phyloP scores from a whole-genome alignment of 2,329 filamentous ascomycete species.

The Xylariales sp. region DNA sequence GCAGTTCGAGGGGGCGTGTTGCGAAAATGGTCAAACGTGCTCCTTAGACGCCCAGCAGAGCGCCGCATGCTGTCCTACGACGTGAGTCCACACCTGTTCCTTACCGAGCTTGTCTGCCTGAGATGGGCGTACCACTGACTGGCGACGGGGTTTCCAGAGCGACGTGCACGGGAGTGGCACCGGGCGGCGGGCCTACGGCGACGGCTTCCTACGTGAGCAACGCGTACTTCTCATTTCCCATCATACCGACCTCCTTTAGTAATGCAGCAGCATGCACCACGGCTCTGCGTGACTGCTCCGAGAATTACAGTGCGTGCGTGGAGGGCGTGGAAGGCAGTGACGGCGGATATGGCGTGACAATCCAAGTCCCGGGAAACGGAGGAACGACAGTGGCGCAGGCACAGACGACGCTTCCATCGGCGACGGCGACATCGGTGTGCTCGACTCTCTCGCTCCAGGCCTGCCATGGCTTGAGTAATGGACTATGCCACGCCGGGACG shows the following conservation, averaged over 20 bases:
- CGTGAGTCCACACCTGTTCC: slow-evolving; percentile 53
- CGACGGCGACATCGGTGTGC: slow-evolving; percentile 65
- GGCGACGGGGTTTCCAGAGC: slow-evolving; percentile 52
- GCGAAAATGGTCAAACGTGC: slow-evolving; percentile 62
- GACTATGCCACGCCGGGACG: slow-evolving; percentile 53
- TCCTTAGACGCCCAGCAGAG: slow-evolving; percentile 60
- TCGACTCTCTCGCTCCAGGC: slow-evolving; percentile 65
- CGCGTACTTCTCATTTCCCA: slow-evolving; percentile 69
- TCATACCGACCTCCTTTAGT: slow-evolving; percentile 63
- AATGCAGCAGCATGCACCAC: slow-evolving; percentile 64
- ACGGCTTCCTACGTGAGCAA: slow-evolving; percentile 66
- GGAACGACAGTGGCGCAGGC: slow-evolving; percentile 63
- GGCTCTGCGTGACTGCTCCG: slow-evolving; percentile 63
- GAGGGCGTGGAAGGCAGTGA: slow-evolving; percentile 57
- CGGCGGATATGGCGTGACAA: slow-evolving; percentile 63
- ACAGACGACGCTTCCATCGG: slow-evolving; percentile 54
- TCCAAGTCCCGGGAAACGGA: slow-evolving; percentile 65
- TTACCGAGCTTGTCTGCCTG: not conserved
- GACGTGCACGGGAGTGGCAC: slow-evolving; percentile 67
- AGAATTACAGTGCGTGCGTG: slow-evolving; percentile 66
- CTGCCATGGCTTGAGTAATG: slow-evolving; percentile 58
- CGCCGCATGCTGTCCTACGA: slow-evolving; percentile 66
- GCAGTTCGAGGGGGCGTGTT: slow-evolving; percentile 63
- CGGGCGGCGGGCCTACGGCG: slow-evolving; percentile 52
- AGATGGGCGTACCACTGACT: slow-evolving; percentile 18